These are phyloP conservation scores for Cystobasidiopsis lactophilus DNA, from an alignment of 768 basidiomycete genomes.

Conservation along the genomic window DNA sequence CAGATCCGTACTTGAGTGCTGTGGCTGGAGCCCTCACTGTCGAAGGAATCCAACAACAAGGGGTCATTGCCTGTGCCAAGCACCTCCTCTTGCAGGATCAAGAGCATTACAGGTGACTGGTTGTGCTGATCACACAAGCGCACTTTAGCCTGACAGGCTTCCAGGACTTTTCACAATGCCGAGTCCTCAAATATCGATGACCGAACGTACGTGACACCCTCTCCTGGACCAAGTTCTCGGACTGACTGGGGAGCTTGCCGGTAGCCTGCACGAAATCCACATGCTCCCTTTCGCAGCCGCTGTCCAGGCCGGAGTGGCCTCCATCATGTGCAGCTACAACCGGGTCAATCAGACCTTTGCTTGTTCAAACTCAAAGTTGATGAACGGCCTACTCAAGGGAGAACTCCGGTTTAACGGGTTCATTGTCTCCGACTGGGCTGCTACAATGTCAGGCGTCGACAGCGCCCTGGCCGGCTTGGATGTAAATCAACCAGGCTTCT, in stretches of 20 bases:
- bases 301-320: conserved; percentile 24
- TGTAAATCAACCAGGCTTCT: background rate
- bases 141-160: too few species aligned
- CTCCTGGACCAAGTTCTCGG: too few species aligned
- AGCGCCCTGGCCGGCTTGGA: background rate
- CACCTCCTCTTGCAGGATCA: conserved; percentile 23
- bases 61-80: conserved; percentile 12
- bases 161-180: too few species aligned
- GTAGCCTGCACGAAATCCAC: conserved; percentile 26
- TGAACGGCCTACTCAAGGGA: background rate
- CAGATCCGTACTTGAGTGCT: conserved; percentile 9
- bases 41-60: conserved; percentile 15
- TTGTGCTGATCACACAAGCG: too few species aligned
- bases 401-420: background rate
- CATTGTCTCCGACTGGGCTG: background rate
- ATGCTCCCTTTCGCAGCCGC: conserved; percentile 25
- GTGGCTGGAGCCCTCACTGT: conserved; percentile 2
- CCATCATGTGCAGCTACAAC: conserved; percentile 20
- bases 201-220: too few species aligned
- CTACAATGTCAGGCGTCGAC: background rate
- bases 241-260: too few species aligned
- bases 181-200: conserved; percentile 24
- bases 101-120: conserved; percentile 23
- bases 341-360: conserved; percentile 1
- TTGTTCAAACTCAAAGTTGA: background rate